These are phyloP conservation scores for Zea luxurians DNA, from an alignment of 176 grass and related monocot species.

Conservation along the genomic window DNA sequence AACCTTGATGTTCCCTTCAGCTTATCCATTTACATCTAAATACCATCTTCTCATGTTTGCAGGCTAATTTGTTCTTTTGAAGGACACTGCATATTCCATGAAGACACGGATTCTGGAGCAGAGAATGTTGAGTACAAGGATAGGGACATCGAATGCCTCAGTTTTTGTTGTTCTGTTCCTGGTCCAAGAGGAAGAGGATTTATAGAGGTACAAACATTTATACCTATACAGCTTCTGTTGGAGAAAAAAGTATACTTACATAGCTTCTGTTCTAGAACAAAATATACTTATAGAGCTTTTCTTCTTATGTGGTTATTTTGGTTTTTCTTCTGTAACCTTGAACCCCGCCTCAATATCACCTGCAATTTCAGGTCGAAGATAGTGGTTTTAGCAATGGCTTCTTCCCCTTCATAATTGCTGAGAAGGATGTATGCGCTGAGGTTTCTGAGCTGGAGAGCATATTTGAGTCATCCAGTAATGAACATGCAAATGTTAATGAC, in stretches of 20 bases:
- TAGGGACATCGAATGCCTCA: constrained; percentile 49
- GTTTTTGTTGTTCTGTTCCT: constrained; percentile 72
- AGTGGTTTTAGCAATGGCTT: constrained; percentile 79
- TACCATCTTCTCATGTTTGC: constrained; percentile 26
- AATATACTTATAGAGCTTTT: constrained; percentile 1
- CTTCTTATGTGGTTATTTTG: constrained; percentile 1
- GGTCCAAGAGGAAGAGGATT: constrained; percentile 91
- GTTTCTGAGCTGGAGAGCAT: constrained; percentile 73
- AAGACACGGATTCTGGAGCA: constrained; percentile 49
- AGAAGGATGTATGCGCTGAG: constrained; percentile 89
- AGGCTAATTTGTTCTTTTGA: constrained; percentile 93
- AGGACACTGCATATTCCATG: constrained; percentile 69
- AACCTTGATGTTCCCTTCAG: constrained; percentile 13
- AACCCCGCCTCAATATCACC: constrained; percentile 23
- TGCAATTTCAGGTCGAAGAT: constrained; percentile 75
- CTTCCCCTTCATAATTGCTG: constrained; percentile 97
- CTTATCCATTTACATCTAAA: constrained; percentile 21
- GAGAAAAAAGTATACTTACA: neutral
- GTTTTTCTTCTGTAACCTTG: constrained; percentile 26
- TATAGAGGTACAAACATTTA: constrained; percentile 61
- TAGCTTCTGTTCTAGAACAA: neutral
- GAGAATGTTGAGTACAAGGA: constrained; percentile 41
- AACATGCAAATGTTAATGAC: constrained; percentile 35
- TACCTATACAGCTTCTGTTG: neutral
- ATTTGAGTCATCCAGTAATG: constrained; percentile 48